Conservation (phyloP, 2,329 filamentous ascomycete genomes). For the Trichoderma cornu-damae region DNA sequence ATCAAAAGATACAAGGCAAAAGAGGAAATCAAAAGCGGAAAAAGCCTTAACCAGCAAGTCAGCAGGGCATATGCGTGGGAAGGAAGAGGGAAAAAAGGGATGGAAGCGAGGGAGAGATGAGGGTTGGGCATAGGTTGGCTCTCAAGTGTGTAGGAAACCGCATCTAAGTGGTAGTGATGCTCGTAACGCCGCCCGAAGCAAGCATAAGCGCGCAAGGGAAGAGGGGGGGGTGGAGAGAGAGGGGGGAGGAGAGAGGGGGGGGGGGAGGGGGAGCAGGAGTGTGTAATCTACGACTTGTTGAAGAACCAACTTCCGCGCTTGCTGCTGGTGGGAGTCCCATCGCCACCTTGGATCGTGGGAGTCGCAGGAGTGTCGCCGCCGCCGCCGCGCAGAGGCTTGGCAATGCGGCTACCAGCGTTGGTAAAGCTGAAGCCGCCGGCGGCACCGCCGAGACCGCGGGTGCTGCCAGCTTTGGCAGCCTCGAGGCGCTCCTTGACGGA, state of each 20-base stretch:
- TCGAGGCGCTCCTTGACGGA: slow-evolving; percentile 97
- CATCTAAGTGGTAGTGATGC: slow-evolving; percentile 20
- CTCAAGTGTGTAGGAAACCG: slow-evolving; percentile 4
- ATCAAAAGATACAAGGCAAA: slow-evolving; percentile 18
- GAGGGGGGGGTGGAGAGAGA: too few relatives aligned
- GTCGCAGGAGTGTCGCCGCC: slow-evolving; percentile 44
- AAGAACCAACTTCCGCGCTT: slow-evolving; percentile 75
- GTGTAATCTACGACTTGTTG: slow-evolving; percentile 51
- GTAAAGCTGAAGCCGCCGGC: slow-evolving; percentile 68
- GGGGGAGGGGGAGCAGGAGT: too few relatives aligned
- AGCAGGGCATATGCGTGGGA: slow-evolving; percentile 10
- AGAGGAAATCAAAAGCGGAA: slow-evolving; percentile 18
- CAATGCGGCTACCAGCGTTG: slow-evolving; percentile 59
- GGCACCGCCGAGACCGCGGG: slow-evolving; percentile 68
- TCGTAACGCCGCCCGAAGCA: slow-evolving; percentile 26
- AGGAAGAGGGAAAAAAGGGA: slow-evolving; percentile 17
- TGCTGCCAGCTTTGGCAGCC: slow-evolving; percentile 86
- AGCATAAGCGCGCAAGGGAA: slow-evolving; percentile 5
- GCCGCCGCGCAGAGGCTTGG: slow-evolving; percentile 63
- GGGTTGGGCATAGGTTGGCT: slow-evolving; percentile 21
- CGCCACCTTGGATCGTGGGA: slow-evolving; percentile 53
- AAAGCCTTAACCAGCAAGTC: slow-evolving; percentile 21
- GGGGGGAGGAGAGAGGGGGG: too few relatives aligned
- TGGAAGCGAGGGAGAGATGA: not conserved
- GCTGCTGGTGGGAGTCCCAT: slow-evolving; percentile 50